Base-by-base conservation (phyloP, 306 rosid genomes). In the Inga leiocalycina region DNA sequence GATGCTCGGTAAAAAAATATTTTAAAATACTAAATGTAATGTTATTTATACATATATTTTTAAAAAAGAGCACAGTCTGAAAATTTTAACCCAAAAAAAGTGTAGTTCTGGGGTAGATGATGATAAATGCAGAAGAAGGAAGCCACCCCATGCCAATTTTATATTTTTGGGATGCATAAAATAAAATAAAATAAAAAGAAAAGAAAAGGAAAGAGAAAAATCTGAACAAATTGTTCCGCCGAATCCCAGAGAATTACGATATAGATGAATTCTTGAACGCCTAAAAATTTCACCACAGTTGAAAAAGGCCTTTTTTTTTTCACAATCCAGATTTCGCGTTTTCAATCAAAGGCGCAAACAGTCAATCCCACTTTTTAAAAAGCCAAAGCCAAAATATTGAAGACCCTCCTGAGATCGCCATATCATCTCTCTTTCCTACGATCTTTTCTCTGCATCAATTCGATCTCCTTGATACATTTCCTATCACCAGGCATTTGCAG, bases 381-480 rank as follows among this genome's bases (percentile, higher is more conserved):
- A 84, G 65, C 48, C 56, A 76, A 61, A n/a, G 69, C 80, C 34
- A 17, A 30, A 30, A 27, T 45, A 51, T 11, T 2, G 76, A 75
- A 64, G 44, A 17, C 70, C 46, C 65, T 51, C 10, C 69, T 67
- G 76, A 88, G 79, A 80, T 88, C 86, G 75, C n/a, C 4, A 64
- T 39, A 54, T 76, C 32, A 54, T 48, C 80, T 22, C 80, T 16
- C 61, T 64, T 45, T 71, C 82, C 41, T 56, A 49, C n/a, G 56
- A 52, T 32, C 37, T 51, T 45, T 61, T 64, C 5, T 39, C 62
- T 73, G 51, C 46, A 1, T 59, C 73, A 24, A 72, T 13, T 70
- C 76, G 86, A 84, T 86, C 82, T 80, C 66, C 49, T 79, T 81
- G 80, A 52, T 68, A 8, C 88, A 75, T 86, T 80, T 76, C 68